Conservation (phyloP, 2,329 filamentous ascomycete genomes). For the Arthroderma sp. region DNA sequence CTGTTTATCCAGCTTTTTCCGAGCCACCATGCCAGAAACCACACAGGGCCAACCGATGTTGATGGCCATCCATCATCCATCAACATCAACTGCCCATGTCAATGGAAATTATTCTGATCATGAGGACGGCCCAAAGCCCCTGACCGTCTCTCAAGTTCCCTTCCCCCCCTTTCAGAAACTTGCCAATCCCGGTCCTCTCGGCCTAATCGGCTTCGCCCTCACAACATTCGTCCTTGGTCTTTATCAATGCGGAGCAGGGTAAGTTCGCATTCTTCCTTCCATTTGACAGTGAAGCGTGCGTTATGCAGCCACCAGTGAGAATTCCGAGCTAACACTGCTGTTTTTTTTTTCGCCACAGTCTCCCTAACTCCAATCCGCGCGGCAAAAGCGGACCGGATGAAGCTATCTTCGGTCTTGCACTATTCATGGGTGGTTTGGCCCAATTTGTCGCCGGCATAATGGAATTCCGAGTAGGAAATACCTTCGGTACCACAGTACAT, state of each 20-base stretch:
- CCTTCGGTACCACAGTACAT: conserved; percentile 49
- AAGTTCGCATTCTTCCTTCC: conserved; percentile 17
- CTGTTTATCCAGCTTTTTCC: not conserved
- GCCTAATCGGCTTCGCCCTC: conserved; percentile 50
- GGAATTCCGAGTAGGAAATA: conserved; percentile 44
- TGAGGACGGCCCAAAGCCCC: not conserved
- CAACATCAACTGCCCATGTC: not conserved
- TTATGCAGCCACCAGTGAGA: not conserved
- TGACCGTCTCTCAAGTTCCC: conserved; percentile 7
- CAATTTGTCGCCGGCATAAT: conserved; percentile 21
- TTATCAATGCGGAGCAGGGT: conserved; percentile 37
- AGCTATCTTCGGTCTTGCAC: conserved; percentile 16
- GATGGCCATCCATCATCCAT: not conserved
- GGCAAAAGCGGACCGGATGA: conserved; percentile 14
- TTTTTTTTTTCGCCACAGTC: conserved; percentile 7
- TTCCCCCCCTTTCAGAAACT: conserved; percentile 6
- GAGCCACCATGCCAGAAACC: not conserved
- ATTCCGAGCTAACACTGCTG: too few species aligned
- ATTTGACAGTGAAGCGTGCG: not conserved
- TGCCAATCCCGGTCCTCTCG: conserved; percentile 48
- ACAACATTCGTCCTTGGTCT: conserved; percentile 49
- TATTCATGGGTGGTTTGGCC: conserved; percentile 18
- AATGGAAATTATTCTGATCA: not conserved
- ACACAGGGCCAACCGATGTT: not conserved
- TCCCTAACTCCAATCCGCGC: conserved; percentile 15